phyloP scores from a whole-genome alignment of 495 filamentous ascomycete genomes.

The Glarea lozoyensis region DNA sequence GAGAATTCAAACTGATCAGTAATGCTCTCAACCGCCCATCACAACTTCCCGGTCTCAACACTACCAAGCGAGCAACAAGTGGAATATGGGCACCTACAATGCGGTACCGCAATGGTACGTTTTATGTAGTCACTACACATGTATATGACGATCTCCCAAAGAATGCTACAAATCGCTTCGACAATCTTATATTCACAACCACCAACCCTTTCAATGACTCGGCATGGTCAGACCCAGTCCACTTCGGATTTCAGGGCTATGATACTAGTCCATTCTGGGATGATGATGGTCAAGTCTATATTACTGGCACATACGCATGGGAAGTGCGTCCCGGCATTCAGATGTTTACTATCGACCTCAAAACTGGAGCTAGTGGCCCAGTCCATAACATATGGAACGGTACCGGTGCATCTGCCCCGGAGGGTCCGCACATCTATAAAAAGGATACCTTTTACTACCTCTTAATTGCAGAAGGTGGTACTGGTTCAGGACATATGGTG shows the following conservation, averaged over 20 bases:
- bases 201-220: slow-evolving; percentile 18
- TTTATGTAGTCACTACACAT: slow-evolving; percentile 25
- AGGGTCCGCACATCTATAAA: slow-evolving; percentile 58
- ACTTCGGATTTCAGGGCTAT: slow-evolving; percentile 25
- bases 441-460: slow-evolving; percentile 60
- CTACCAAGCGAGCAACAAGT: slow-evolving; percentile 20
- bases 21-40: slow-evolving; percentile 31
- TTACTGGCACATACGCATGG: slow-evolving; percentile 20
- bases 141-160: slow-evolving; percentile 7
- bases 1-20: slow-evolving; percentile 39
- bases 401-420: slow-evolving; percentile 38
- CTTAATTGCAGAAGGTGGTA: slow-evolving; percentile 59
- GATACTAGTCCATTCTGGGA: slow-evolving; percentile 43
- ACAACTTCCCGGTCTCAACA: slow-evolving; percentile 29
- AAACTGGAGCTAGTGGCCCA: slow-evolving; percentile 28
- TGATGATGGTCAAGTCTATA: slow-evolving; percentile 38
- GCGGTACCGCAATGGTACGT: slow-evolving; percentile 29
- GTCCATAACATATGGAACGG: slow-evolving; percentile 45
- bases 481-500: slow-evolving; percentile 45
- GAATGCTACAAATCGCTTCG: slow-evolving; percentile 2
- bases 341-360: slow-evolving; percentile 33
- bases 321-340: slow-evolving; percentile 11
- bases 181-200: slow-evolving; percentile 23
- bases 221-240: slow-evolving; percentile 24
- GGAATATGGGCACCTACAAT: slow-evolving; percentile 39